Evolutionary conservation across 306 rosid species (phyloP).

Genomic region (Oemleria cerasiformis): DNA sequence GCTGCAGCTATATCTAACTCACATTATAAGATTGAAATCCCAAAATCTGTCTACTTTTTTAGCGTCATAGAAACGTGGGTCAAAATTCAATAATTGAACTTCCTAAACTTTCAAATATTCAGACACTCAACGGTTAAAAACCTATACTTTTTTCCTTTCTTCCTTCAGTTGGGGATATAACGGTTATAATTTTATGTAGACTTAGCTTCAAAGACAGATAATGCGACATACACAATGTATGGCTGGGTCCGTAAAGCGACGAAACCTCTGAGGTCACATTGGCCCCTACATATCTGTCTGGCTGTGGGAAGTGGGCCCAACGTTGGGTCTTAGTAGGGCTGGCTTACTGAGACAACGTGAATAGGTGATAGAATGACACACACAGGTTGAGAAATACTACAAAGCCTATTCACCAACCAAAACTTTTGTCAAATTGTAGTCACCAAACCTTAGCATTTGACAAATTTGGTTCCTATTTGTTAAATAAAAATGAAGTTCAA

Average conservation of each 20-base stretch:
- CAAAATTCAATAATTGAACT: constrained; percentile 6
- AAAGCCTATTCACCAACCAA: neutral
- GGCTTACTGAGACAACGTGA: neutral
- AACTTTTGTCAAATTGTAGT: neutral
- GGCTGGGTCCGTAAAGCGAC: constrained; percentile 20
- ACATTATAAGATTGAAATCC: constrained; percentile 5
- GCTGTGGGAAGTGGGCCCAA: constrained; percentile 4
- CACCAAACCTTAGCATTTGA: neutral
- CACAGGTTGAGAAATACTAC: neutral
- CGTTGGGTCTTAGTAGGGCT: constrained; percentile 4
- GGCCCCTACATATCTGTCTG: constrained; percentile 4
- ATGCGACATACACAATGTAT: constrained; percentile 3
- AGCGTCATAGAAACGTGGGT: neutral
- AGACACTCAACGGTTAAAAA: constrained; percentile 28
- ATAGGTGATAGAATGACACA: neutral
- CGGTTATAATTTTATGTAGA: constrained; percentile 21
- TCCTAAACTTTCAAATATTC: neutral
- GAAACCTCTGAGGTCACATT: neutral
- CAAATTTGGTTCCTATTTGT: neutral
- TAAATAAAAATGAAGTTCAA: neutral
- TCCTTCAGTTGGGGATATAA: constrained; percentile 18
- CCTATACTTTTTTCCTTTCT: too few species aligned
- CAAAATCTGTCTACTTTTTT: neutral
- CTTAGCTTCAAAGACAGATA: constrained; percentile 57
- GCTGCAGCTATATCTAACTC: constrained; percentile 30